Base-by-base conservation (phyloP, 306 rosid genomes). In the Cicer cuneatum region DNA sequence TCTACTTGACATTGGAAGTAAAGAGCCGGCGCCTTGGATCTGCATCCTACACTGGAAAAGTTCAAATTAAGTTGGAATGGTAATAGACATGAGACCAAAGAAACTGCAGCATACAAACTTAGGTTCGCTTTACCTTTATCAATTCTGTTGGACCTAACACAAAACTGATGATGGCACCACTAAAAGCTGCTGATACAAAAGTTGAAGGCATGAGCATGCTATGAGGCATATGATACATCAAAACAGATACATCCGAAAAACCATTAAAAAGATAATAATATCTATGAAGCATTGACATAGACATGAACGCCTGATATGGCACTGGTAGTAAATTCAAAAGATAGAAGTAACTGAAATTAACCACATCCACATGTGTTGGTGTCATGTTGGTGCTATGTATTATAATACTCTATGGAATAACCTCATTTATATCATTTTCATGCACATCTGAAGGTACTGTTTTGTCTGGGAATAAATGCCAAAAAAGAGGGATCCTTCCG, bases 41-140 rank as follows among this genome's bases (percentile, higher is more conserved):
- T 94, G 97, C 97, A 94, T 90, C 93, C 96, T 92, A 92, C 99
- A 92, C 97, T 94, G 99, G 66, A 87, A 66, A 86, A 76, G 60
- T 66, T 70, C 66, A 70, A 73, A 73, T 85, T 68, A 66, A 71
- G 54, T 69, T 68, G 66, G 68, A 62, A 79, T 67, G 71, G 61
- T 37, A 69, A 84, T 40, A 78, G 52, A 58, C 33, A 65, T 24
- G 19, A 69, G 54, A 43, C 52, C 12, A 47, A 41, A 53, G 49
- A 79, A 71, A 86, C 59, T 19, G 45, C 78, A 63, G 33, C 12
- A 62, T 42, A 39, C 45, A 86, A 69, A 39, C 63, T 14, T 64
- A 49, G 29, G 69, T 7, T 85, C 76, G 63, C 19, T 71, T 69
- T 87, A 94, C 97, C 97, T 94, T 94, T 75, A 92, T 76, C 60